These are phyloP conservation scores for Dactylorhiza incarnata DNA, from an alignment of 106 monocot species.

Conservation along the genomic window DNA sequence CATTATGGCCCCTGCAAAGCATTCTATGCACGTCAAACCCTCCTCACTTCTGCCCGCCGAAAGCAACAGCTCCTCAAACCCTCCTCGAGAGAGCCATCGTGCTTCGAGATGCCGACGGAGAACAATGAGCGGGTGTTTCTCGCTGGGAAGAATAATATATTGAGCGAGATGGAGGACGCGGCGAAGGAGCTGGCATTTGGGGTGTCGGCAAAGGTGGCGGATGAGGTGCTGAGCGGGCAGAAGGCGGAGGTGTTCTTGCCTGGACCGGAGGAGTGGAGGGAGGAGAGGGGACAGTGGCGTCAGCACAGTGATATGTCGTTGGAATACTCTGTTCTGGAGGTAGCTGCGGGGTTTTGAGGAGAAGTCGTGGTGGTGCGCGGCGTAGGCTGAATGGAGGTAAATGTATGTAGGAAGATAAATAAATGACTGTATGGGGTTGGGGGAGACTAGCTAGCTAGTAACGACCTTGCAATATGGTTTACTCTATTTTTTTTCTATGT, in stretches of 20 bases:
- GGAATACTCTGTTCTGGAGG: background rate
- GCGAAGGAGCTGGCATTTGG: constrained; percentile 65
- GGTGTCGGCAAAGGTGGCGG: constrained; percentile 20
- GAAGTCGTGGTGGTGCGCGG: too few species aligned
- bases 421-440: too few species aligned
- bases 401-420: background rate
- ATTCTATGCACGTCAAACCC: too few species aligned
- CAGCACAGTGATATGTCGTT: background rate
- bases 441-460: too few species aligned
- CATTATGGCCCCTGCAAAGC: too few species aligned
- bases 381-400: background rate
- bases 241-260: constrained; percentile 23
- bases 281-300: background rate
- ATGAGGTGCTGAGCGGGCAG: constrained; percentile 29
- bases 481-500: too few species aligned
- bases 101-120: constrained; percentile 34
- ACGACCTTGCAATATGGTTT: too few species aligned
- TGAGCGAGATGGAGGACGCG: constrained; percentile 44
- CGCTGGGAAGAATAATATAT: constrained; percentile 43
- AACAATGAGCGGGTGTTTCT: constrained; percentile 43
- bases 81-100: too few species aligned
- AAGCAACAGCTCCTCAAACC: too few species aligned
- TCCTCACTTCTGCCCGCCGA: too few species aligned
- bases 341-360: constrained; percentile 3
- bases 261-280: constrained; percentile 17